Conservation (phyloP, 306 rosid species). For the Vicia faba region DNA sequence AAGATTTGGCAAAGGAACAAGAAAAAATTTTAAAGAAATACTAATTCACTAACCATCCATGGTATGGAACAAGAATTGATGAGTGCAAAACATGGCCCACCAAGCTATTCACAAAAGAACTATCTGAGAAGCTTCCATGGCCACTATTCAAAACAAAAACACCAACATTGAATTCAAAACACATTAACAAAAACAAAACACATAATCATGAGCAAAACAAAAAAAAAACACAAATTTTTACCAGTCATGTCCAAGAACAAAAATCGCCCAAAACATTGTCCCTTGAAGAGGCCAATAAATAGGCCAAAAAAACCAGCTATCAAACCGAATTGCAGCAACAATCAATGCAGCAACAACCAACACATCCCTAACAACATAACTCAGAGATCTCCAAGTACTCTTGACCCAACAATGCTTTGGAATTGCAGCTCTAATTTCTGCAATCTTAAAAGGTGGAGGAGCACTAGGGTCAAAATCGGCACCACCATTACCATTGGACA, state of each 20-base stretch:
- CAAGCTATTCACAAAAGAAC: conserved; percentile 49
- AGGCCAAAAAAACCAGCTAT: conserved; percentile 66
- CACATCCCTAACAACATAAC: conserved; percentile 73
- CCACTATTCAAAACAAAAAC: conserved; percentile 58
- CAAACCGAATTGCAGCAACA: conserved; percentile 46
- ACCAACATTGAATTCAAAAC: background rate
- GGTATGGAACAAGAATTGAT: conserved; percentile 83
- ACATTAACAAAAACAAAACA: background rate
- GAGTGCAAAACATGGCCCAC: conserved; percentile 92
- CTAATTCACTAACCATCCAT: conserved; percentile 73
- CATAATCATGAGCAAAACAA: background rate
- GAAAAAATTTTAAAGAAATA: background rate
- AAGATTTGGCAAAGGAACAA: no score
- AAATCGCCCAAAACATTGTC: conserved; percentile 96
- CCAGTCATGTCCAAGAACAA: conserved; percentile 98
- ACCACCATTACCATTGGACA: background rate
- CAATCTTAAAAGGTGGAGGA: conserved; percentile 82
- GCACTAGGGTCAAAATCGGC: conserved; percentile 74
- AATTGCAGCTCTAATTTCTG: conserved; percentile 86
- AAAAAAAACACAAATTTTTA: conserved; percentile 16
- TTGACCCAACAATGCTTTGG: conserved; percentile 91
- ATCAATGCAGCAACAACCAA: conserved; percentile 46
- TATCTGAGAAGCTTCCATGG: conserved; percentile 96
- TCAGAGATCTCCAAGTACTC: conserved; percentile 71
- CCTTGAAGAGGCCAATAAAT: conserved; percentile 85